Percentiles rank a stretch among this genome's conserved stretches.
phyloP scores from a whole-genome alignment of 495 filamentous ascomycete genomes.

The Choiromyces venosus region DNA sequence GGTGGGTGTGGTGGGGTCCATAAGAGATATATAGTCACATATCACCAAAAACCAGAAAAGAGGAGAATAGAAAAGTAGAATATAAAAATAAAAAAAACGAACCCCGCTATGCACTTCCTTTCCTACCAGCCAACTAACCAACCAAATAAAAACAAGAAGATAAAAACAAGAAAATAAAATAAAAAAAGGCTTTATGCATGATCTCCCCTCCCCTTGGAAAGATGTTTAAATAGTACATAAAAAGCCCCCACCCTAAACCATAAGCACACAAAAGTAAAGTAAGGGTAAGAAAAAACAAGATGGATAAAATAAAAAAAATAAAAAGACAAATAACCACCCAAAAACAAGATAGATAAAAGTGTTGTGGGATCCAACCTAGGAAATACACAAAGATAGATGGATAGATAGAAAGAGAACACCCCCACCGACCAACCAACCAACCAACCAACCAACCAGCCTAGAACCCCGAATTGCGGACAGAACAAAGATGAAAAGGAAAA shows the following conservation, averaged over 20 bases:
- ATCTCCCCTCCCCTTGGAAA: no score
- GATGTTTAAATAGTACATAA: no score
- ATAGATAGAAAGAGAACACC: slow-evolving; percentile 33
- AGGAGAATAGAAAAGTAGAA: not conserved
- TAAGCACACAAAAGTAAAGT: no score
- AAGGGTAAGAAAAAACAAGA: not conserved
- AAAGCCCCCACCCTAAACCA: no score
- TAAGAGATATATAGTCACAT: no score
- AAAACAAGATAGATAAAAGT: slow-evolving; percentile 29
- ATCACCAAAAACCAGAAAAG: no score
- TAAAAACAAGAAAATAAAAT: not conserved
- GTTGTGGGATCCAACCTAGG: slow-evolving; percentile 23
- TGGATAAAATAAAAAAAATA: not conserved
- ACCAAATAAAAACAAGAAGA: not conserved
- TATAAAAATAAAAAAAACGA: not conserved
- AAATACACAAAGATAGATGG: slow-evolving; percentile 19
- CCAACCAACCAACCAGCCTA: no score
- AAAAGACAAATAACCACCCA: slow-evolving; percentile 14
- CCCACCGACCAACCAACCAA: slow-evolving; percentile 36
- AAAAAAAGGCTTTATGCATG: not conserved
- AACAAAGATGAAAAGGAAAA: slow-evolving; percentile 2
- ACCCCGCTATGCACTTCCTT: slow-evolving; percentile 3
- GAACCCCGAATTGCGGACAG: slow-evolving; percentile 33
- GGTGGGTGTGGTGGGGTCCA: no score
- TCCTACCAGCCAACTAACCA: not conserved